A percentile compares a stretch with the other conserved stretches of the same genome.
These are phyloP conservation scores for Glonium stellatum DNA, from an alignment of 495 filamentous ascomycete genomes.

Conservation along the genomic window DNA sequence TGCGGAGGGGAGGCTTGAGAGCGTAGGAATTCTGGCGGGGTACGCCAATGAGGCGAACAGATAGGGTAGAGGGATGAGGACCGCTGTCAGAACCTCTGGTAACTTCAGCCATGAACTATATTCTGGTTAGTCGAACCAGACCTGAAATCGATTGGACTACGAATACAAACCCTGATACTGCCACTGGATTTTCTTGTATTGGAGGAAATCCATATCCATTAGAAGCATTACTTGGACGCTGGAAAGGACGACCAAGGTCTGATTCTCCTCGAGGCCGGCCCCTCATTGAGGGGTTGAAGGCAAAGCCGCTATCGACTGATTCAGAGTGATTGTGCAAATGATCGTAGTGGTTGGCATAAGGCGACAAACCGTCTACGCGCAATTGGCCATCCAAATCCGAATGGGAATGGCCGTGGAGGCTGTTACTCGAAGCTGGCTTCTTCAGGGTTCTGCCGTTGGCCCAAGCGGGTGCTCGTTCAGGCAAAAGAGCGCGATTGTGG, in stretches of 20 bases:
- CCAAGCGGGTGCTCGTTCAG: constrained; percentile 16
- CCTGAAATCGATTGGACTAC: constrained; percentile 3
- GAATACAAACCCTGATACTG: constrained; percentile 9
- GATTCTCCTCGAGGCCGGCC: constrained; percentile 33
- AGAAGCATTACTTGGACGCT: constrained; percentile 2
- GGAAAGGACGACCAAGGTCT: constrained; percentile 27
- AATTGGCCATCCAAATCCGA: constrained; percentile 18
- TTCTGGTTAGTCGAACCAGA: constrained; percentile 5
- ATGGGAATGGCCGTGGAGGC: constrained; percentile 13
- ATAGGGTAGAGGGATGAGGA: constrained; percentile 35
- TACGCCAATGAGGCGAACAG: constrained; percentile 26
- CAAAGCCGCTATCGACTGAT: constrained; percentile 29
- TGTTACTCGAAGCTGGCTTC: not conserved
- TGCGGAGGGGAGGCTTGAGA: constrained; percentile 5
- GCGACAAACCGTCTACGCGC: not conserved
- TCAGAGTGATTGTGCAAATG: constrained; percentile 34
- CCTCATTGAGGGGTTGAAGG: constrained; percentile 27
- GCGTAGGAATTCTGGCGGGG: constrained; percentile 11
- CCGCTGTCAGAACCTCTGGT: constrained; percentile 32
- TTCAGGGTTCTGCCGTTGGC: constrained; percentile 15
- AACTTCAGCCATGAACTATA: constrained; percentile 29
- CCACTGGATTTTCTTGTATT: constrained; percentile 21
- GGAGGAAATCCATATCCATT: constrained; percentile 25
- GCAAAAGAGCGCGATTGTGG: constrained; percentile 7
- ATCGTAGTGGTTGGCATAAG: constrained; percentile 29